Conservation (phyloP, 768 basidiomycete genomes). For the Naganishia kalamii region DNA sequence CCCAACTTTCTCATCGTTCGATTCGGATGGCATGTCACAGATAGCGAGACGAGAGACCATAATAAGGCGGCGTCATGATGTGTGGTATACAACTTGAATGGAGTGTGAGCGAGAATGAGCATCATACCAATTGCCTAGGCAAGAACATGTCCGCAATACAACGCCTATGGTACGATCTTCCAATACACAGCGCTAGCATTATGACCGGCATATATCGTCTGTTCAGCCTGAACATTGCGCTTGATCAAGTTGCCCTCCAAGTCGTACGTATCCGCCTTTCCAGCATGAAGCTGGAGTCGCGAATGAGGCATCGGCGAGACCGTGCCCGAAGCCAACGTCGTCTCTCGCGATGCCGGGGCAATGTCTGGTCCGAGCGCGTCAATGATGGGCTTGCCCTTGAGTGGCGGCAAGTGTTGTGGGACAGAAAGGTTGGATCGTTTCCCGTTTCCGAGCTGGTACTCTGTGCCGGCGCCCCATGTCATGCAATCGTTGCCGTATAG, state of each 20-base stretch:
- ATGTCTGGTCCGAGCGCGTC: neutral
- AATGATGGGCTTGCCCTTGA: slow-evolving; percentile 23
- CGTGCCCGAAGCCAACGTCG: slow-evolving; percentile 37
- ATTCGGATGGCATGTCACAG: too few species aligned
- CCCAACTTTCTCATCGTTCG: too few species aligned
- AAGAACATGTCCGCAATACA: too few species aligned
- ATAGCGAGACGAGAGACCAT: too few species aligned
- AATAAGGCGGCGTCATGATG: too few species aligned
- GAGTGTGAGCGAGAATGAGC: neutral
- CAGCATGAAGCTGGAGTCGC: slow-evolving; percentile 44
- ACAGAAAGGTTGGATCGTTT: slow-evolving; percentile 47
- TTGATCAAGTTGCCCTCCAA: slow-evolving; percentile 41
- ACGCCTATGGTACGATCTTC: slow-evolving; percentile 44
- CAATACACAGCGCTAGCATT: slow-evolving; percentile 47
- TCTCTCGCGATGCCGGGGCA: slow-evolving; percentile 24
- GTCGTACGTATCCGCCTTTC: slow-evolving; percentile 37
- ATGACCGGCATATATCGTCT: slow-evolving; percentile 46
- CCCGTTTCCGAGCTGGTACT: slow-evolving; percentile 48
- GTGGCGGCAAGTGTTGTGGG: slow-evolving; percentile 48
- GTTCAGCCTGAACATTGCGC: slow-evolving; percentile 41
- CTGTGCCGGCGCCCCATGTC: slow-evolving; percentile 37
- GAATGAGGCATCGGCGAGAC: slow-evolving; percentile 47
- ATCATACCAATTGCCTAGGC: too few species aligned
- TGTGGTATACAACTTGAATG: too few species aligned
- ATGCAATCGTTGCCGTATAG: slow-evolving; percentile 46